A percentile compares a stretch with the other conserved stretches of the same genome.
Conservation (phyloP, 2,329 filamentous ascomycete species). For the Leptographium procerum region DNA sequence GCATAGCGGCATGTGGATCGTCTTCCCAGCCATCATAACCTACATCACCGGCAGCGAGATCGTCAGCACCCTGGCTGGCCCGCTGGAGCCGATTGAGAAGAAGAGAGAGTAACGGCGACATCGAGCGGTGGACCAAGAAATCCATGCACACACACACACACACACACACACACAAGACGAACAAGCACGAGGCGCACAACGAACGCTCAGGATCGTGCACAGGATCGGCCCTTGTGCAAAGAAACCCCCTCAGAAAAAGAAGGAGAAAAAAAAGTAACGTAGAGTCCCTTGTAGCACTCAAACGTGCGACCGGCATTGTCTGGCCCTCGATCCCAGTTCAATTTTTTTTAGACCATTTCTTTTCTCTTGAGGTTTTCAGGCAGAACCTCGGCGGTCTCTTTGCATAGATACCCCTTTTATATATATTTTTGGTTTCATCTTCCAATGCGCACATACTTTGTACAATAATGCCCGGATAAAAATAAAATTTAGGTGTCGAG, state of each 20-base stretch:
- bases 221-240: not conserved
- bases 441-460: not conserved
- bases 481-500: not conserved
- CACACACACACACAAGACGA: too few species aligned
- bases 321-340: too few species aligned
- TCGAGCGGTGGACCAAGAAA: not conserved
- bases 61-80: conserved; percentile 29
- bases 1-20: conserved; percentile 41
- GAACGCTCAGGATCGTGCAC: not conserved
- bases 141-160: not conserved
- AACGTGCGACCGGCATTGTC: too few species aligned
- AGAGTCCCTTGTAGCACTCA: too few species aligned
- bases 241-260: too few species aligned
- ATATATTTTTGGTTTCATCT: not conserved
- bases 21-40: conserved; percentile 41
- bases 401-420: conserved; percentile 10
- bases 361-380: conserved; percentile 4
- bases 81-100: conserved; percentile 16
- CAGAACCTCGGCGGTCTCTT: conserved; percentile 8
- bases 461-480: too few species aligned
- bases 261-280: too few species aligned
- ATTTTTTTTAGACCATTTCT: not conserved
- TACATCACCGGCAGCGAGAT: conserved; percentile 37
- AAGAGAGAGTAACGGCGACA: conserved; percentile 22
- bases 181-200: not conserved